A percentile compares a stretch with the other conserved stretches of the same genome.
Evolutionary conservation across 306 rosid genomes (phyloP).

Genomic region (Sphenostylis stenocarpa): DNA sequence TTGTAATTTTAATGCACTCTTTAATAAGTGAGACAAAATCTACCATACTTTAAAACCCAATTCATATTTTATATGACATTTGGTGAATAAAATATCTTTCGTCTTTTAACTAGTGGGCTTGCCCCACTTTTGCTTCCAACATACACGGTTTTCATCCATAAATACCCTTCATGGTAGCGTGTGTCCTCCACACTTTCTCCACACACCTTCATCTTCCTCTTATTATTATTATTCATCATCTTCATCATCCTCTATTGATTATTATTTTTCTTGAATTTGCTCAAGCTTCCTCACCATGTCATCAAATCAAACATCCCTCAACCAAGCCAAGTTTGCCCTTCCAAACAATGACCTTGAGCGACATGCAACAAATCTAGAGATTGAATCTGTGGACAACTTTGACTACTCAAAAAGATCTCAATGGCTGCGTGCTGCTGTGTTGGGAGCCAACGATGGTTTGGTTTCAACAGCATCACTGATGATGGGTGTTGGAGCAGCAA

Average conservation of each 20-base stretch:
- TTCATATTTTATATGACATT: neutral
- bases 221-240: neutral
- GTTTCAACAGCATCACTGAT: constrained; percentile 89
- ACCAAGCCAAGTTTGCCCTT: constrained; percentile 33
- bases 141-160: constrained; percentile 47
- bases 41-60: neutral
- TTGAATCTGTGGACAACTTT: constrained; percentile 42
- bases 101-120: constrained; percentile 42
- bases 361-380: constrained; percentile 47
- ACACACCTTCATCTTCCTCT: neutral
- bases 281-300: constrained; percentile 37
- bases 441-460: constrained; percentile 94
- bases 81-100: constrained; percentile 9
- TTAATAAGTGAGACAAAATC: constrained; percentile 9
- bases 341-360: constrained; percentile 54
- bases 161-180: constrained; percentile 62
- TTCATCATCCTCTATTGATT: neutral
- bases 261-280: neutral
- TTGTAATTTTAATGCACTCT: neutral
- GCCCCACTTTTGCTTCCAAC: constrained; percentile 53
- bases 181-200: constrained; percentile 79
- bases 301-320: constrained; percentile 38
- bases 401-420: constrained; percentile 92
- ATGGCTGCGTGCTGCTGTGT: constrained; percentile 89
- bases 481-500: constrained; percentile 97